These are phyloP conservation scores for Myrica gale DNA, from an alignment of 306 rosid species.

Conservation along the genomic window DNA sequence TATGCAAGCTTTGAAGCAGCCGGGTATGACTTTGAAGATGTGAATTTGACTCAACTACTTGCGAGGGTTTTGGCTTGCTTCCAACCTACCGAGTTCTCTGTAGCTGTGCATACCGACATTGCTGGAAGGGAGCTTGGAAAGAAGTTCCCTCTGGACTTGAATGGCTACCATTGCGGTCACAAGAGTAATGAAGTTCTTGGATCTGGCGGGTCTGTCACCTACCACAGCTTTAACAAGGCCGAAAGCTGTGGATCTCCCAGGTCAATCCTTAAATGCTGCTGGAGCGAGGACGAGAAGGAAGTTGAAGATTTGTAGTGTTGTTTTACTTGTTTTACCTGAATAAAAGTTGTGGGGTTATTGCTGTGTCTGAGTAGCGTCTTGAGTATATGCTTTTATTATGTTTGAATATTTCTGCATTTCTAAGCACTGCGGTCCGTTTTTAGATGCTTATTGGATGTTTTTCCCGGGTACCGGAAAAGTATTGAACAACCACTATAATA, in stretches of 20 bases:
- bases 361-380: conserved; percentile 3
- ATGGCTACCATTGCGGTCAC: conserved; percentile 53
- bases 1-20: conserved; percentile 90
- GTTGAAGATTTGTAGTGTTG: conserved; percentile 36
- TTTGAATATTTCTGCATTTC: background rate
- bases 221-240: conserved; percentile 40
- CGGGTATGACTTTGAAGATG: conserved; percentile 59
- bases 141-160: conserved; percentile 45
- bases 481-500: no score
- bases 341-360: conserved; percentile 42
- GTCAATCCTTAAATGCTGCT: conserved; percentile 70
- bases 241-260: conserved; percentile 63
- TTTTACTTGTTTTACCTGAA: conserved; percentile 8
- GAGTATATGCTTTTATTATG: background rate
- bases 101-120: conserved; percentile 59
- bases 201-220: conserved; percentile 51
- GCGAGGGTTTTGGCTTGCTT: conserved; percentile 79
- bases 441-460: no score
- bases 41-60: conserved; percentile 45
- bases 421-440: background rate
- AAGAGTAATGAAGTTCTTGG: conserved; percentile 56
- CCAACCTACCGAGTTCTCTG: conserved; percentile 72
- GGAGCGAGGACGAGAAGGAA: conserved; percentile 87
- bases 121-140: conserved; percentile 28
- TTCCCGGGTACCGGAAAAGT: no score